Percentiles rank a stretch among this genome's conserved stretches.
Evolutionary conservation across 2,329 filamentous ascomycete genomes (phyloP).

Genomic region (Phyllosticta capitalensis): DNA sequence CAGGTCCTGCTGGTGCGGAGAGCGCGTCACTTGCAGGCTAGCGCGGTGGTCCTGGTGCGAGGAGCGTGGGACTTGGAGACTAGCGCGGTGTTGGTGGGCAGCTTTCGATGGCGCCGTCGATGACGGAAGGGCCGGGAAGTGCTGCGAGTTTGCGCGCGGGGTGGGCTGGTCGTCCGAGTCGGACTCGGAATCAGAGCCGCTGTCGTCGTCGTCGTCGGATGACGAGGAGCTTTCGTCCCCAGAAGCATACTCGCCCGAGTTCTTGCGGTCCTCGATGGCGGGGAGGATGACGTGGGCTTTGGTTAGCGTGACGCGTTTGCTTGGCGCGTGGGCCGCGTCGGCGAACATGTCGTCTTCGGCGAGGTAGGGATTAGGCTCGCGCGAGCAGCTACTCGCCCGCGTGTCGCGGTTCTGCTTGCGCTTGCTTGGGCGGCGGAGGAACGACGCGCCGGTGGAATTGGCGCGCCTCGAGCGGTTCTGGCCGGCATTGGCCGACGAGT

Average conservation of each 20-base stretch:
- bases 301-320: conserved; percentile 11
- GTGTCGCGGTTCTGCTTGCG: conserved; percentile 7
- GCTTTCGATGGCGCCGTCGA: not conserved
- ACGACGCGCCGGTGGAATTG: conserved; percentile 25
- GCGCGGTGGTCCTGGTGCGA: not conserved
- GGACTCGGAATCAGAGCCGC: not conserved
- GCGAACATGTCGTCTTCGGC: conserved; percentile 10
- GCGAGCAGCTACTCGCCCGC: conserved; percentile 12
- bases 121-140: not conserved
- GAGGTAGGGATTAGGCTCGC: conserved; percentile 21
- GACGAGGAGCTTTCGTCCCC: not conserved
- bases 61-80: not conserved
- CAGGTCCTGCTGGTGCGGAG: not conserved
- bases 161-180: not conserved
- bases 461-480: conserved; percentile 23
- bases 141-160: not conserved
- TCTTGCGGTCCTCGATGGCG: conserved; percentile 5
- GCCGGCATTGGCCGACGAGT: conserved; percentile 8
- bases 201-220: not conserved
- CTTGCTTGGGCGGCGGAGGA: conserved; percentile 11
- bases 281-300: conserved; percentile 8
- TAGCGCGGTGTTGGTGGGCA: not conserved
- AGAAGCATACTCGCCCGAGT: conserved; percentile 6
- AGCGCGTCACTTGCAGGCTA: not conserved
- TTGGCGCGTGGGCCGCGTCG: conserved; percentile 22